Percentiles rank a stretch among this genome's conserved stretches.
These are phyloP conservation scores for Clonostachys byssicola DNA, from an alignment of 2,329 filamentous ascomycete genomes.

Conservation along the genomic window DNA sequence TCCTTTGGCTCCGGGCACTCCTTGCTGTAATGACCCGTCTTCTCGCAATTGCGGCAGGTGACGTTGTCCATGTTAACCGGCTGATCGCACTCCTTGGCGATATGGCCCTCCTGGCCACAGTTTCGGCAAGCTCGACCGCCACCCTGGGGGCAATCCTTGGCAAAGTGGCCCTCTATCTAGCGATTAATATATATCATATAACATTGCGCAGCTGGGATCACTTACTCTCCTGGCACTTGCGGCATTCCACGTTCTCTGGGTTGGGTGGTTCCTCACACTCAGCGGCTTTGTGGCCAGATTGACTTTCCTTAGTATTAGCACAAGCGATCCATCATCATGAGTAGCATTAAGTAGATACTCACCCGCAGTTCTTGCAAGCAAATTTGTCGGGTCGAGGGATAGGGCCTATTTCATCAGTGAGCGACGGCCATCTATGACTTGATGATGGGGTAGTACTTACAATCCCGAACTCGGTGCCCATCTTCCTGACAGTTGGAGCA, in stretches of 20 bases:
- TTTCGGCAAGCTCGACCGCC: constrained; percentile 53
- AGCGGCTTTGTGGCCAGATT: constrained; percentile 43
- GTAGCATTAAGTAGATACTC: constrained; percentile 7
- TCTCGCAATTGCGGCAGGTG: constrained; percentile 59
- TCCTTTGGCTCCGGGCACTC: constrained; percentile 57
- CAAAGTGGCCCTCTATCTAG: constrained; percentile 54
- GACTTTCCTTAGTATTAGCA: constrained; percentile 17
- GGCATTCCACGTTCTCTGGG: constrained; percentile 59
- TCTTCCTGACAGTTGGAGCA: constrained; percentile 62
- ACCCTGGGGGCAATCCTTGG: constrained; percentile 59
- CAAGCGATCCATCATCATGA: neutral
- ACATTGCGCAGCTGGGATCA: constrained; percentile 1
- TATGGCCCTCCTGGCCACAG: constrained; percentile 60
- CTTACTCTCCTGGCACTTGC: constrained; percentile 59
- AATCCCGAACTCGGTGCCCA: constrained; percentile 68
- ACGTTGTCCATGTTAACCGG: constrained; percentile 37
- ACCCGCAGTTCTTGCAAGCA: constrained; percentile 67
- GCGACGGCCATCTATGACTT: too few species aligned
- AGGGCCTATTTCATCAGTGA: constrained; percentile 33
- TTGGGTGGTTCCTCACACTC: constrained; percentile 58
- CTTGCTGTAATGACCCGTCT: constrained; percentile 55
- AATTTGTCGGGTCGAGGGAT: constrained; percentile 59
- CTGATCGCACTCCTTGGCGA: constrained; percentile 44
- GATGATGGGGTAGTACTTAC: constrained; percentile 30
- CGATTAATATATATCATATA: constrained; percentile 2